Conservation (phyloP, 129 eudicot species). For the Helianthus annuus region HanXRQr2.0-SUNRISE NC_035438.2:9061961-9062460, state of each 20-base stretch:
- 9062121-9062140: constrained; percentile 31
- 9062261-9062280: constrained; percentile 43
- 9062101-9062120: constrained; percentile 32
- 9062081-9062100: constrained; percentile 48
- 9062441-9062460: constrained; percentile 16
- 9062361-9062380: constrained; percentile 36
- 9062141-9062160: constrained; percentile 71
- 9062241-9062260: constrained; percentile 28
- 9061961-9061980: constrained; percentile 47
- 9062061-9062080: constrained; percentile 51
- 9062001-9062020: constrained; percentile 40
- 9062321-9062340: constrained; percentile 37
- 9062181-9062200: constrained; percentile 44
- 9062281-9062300: constrained; percentile 53
- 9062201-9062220: constrained; percentile 56
- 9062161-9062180: constrained; percentile 36
- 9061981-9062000: constrained; percentile 48
- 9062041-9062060: constrained; percentile 40
- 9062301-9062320: constrained; percentile 36
- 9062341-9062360: constrained; percentile 1
- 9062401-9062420: constrained; percentile 38
- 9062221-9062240: constrained; percentile 46
- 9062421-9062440: constrained; percentile 40
- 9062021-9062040: constrained; percentile 58
- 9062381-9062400: constrained; percentile 25